These are phyloP conservation scores for Pestalotiopsis sp. DNA, from an alignment of 2,329 filamentous ascomycete genomes.

Conservation along the genomic window DNA sequence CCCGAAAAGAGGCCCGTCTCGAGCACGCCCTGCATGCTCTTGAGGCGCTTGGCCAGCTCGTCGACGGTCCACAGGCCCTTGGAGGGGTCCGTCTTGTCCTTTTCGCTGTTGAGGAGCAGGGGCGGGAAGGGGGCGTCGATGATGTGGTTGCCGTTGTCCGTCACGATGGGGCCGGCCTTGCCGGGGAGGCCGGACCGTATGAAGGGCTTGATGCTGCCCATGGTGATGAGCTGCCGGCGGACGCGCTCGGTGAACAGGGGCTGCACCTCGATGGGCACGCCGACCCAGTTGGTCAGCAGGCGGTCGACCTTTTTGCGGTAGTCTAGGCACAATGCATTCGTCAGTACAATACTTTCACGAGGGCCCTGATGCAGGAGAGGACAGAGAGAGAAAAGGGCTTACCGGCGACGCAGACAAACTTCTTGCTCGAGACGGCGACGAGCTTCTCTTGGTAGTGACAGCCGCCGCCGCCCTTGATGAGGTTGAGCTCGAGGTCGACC, in stretches of 20 bases:
- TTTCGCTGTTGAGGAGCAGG: constrained; percentile 56
- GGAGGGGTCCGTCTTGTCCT: constrained; percentile 51
- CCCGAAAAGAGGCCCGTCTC: constrained; percentile 92
- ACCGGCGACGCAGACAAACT: constrained; percentile 87
- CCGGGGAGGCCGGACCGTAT: constrained; percentile 72
- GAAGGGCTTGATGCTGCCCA: constrained; percentile 71
- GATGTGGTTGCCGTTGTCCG: constrained; percentile 85
- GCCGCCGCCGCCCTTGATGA: constrained; percentile 97
- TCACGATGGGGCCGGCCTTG: constrained; percentile 78
- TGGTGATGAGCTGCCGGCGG: constrained; percentile 65
- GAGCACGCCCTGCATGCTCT: constrained; percentile 80
- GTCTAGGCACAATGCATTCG: constrained; percentile 48
- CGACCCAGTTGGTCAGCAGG: constrained; percentile 74
- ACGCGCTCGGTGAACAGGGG: constrained; percentile 81
- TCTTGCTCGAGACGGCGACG: constrained; percentile 79
- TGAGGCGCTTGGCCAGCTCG: constrained; percentile 70
- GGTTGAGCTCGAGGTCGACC: constrained; percentile 90
- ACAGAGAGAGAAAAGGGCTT: constrained; percentile 30
- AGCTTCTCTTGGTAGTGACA: constrained; percentile 98
- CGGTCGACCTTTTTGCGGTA: constrained; percentile 84
- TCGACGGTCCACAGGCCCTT: constrained; percentile 80
- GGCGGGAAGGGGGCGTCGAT: constrained; percentile 87
- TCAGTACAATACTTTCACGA: not conserved
- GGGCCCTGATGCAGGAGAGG: not conserved
- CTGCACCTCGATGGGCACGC: constrained; percentile 90